Conservation (phyloP, 2,329 filamentous ascomycete genomes). For the Gaeumannomyces tritici region DNA sequence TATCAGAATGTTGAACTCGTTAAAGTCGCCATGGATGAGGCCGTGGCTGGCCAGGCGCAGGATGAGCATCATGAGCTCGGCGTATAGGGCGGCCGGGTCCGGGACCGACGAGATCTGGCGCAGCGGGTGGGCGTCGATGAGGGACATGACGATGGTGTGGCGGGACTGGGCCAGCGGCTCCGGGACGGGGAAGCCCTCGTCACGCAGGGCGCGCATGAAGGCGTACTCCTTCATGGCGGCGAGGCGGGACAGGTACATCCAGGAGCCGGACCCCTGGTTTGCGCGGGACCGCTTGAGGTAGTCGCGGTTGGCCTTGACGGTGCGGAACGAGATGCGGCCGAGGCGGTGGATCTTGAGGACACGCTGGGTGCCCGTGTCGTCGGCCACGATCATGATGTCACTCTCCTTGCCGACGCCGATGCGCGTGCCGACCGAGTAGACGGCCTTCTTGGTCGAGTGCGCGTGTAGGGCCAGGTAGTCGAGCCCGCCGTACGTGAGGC, state of each 20-base stretch:
- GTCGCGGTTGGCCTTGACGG: conserved; percentile 91
- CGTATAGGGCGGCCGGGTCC: conserved; percentile 77
- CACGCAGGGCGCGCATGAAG: conserved; percentile 79
- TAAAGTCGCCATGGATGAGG: conserved; percentile 95
- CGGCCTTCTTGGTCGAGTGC: conserved; percentile 65
- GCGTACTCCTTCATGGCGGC: conserved; percentile 91
- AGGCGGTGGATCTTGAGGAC: conserved; percentile 95
- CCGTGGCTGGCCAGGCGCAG: conserved; percentile 75
- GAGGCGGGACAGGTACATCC: conserved; percentile 96
- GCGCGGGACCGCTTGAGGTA: conserved; percentile 73
- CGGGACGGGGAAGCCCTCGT: conserved; percentile 84
- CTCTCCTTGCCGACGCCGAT: conserved; percentile 97
- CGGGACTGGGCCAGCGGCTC: conserved; percentile 80
- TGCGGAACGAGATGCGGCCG: conserved; percentile 92
- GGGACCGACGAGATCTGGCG: conserved; percentile 79
- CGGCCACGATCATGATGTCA: conserved; percentile 90
- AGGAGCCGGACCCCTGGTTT: conserved; percentile 57
- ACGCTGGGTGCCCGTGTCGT: conserved; percentile 63
- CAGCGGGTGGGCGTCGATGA: conserved; percentile 86
- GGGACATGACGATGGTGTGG: conserved; percentile 92
- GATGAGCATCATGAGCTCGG: conserved; percentile 82
- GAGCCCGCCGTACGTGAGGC: conserved; percentile 89
- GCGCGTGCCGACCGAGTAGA: conserved; percentile 90
- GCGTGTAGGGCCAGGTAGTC: conserved; percentile 96
- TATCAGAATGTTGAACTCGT: conserved; percentile 97